These are phyloP conservation scores for Backusella circina DNA, from an alignment of 192 early-diverging fungal species.

Conservation along the genomic window DNA sequence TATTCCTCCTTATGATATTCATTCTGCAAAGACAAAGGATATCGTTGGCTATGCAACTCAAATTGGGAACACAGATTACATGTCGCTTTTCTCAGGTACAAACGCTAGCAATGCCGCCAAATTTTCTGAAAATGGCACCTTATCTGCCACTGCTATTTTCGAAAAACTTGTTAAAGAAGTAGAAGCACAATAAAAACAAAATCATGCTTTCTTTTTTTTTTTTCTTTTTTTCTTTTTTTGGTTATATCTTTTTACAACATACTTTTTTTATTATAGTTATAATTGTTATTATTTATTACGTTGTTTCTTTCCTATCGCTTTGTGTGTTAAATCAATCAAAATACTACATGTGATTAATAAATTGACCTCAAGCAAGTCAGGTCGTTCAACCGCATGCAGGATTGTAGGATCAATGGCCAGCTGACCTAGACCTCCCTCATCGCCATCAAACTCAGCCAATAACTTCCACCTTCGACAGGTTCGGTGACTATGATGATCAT, in stretches of 20 bases:
- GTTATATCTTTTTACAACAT: neutral
- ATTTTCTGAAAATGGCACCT: constrained; percentile 23
- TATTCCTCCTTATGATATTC: constrained; percentile 22
- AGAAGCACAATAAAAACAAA: neutral
- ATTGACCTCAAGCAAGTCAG: constrained; percentile 4
- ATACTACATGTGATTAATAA: constrained; percentile 26
- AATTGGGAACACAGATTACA: constrained; percentile 1
- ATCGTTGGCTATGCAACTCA: constrained; percentile 19
- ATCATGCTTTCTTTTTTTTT: too few species aligned
- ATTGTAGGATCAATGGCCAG: neutral
- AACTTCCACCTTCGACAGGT: constrained; percentile 3
- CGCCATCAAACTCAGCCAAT: constrained; percentile 7
- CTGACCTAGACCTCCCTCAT: neutral
- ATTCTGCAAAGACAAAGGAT: constrained; percentile 22
- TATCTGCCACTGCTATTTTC: constrained; percentile 16
- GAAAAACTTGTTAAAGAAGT: constrained; percentile 23
- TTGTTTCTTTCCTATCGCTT: neutral
- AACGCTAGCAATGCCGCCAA: neutral
- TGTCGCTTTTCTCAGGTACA: constrained; percentile 11
- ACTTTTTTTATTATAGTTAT: neutral
- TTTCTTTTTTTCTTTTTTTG: neutral
- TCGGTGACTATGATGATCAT: constrained; percentile 1
- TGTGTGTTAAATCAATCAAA: constrained; percentile 16
- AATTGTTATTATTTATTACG: neutral
- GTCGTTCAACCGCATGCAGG: neutral